A percentile compares a stretch with the other conserved stretches of the same genome.
phyloP scores from a whole-genome alignment of 208 protist genomes.

The Trypanosoma caninum region DNA sequence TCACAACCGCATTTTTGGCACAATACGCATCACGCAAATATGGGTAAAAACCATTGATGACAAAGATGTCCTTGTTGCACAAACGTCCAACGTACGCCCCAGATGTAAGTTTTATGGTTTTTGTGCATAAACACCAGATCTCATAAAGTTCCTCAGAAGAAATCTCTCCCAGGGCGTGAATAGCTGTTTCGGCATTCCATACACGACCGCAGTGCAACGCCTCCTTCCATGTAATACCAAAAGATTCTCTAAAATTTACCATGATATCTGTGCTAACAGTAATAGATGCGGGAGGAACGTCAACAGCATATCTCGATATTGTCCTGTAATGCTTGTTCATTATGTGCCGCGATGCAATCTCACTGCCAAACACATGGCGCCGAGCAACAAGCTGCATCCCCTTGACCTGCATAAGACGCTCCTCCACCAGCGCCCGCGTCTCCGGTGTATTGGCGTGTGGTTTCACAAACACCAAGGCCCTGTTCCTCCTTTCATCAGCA shows the following conservation, averaged over 20 bases:
- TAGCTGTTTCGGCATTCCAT: constrained; percentile 68
- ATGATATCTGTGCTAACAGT: constrained; percentile 13
- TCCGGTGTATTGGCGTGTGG: constrained; percentile 55
- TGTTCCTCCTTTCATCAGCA: constrained; percentile 29
- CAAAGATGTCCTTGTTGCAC: constrained; percentile 30
- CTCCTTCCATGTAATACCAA: constrained; percentile 49
- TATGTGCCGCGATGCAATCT: constrained; percentile 31
- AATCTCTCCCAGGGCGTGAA: constrained; percentile 35
- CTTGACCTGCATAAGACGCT: constrained; percentile 26
- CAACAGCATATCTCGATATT: constrained; percentile 55
- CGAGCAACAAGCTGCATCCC: constrained; percentile 38
- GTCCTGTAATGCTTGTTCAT: constrained; percentile 80
- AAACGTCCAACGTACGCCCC: constrained; percentile 51
- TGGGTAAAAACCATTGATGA: constrained; percentile 85
- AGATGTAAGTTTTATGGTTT: constrained; percentile 32
- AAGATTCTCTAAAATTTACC: constrained; percentile 37
- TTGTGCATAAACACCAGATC: constrained; percentile 31
- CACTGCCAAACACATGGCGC: constrained; percentile 35
- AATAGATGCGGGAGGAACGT: constrained; percentile 27
- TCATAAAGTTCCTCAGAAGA: constrained; percentile 31
- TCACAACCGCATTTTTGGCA: constrained; percentile 30
- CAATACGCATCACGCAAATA: constrained; percentile 45
- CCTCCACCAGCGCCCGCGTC: constrained; percentile 28
- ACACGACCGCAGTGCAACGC: constrained; percentile 47
- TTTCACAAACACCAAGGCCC: constrained; percentile 65